These are phyloP conservation scores for Chytriomyces sp. DNA, from an alignment of 192 early-diverging fungal genomes.

Conservation along the genomic window DNA sequence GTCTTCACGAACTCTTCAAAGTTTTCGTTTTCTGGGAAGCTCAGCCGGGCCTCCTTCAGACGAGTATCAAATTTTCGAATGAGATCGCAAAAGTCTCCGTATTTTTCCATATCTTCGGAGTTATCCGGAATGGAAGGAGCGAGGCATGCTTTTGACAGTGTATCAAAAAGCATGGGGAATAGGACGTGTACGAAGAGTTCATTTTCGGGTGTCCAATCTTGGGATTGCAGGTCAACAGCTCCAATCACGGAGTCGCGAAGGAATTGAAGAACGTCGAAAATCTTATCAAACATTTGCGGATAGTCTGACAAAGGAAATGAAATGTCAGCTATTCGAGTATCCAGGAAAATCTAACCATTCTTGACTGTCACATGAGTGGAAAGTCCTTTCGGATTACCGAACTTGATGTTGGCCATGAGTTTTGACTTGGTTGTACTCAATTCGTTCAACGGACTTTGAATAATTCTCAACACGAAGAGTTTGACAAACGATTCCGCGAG, in stretches of 20 bases:
- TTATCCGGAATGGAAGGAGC: constrained; percentile 25
- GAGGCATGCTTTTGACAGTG: neutral
- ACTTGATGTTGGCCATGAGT: neutral
- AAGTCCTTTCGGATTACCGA: constrained; percentile 1
- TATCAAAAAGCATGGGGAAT: neutral
- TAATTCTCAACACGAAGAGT: neutral
- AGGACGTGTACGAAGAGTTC: constrained; percentile 21
- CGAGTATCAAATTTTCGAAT: neutral
- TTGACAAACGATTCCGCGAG: constrained; percentile 14
- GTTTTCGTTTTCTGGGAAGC: constrained; percentile 1
- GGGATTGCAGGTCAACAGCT: neutral
- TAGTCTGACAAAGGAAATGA: neutral
- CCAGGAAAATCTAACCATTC: neutral
- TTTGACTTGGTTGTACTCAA: constrained; percentile 7
- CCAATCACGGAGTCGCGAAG: constrained; percentile 19
- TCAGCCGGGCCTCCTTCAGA: constrained; percentile 2
- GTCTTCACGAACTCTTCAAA: constrained; percentile 16
- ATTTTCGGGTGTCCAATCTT: constrained; percentile 26
- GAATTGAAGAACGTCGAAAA: constrained; percentile 8
- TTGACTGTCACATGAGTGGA: neutral
- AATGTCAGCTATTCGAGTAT: too few species aligned
- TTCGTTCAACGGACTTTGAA: constrained; percentile 1
- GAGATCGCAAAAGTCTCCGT: constrained; percentile 5
- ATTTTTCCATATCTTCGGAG: neutral
- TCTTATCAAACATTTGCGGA: neutral